Evolutionary conservation across 352 stramenopile species (phyloP).

Genomic region (Pythium sukuiense): DNA sequence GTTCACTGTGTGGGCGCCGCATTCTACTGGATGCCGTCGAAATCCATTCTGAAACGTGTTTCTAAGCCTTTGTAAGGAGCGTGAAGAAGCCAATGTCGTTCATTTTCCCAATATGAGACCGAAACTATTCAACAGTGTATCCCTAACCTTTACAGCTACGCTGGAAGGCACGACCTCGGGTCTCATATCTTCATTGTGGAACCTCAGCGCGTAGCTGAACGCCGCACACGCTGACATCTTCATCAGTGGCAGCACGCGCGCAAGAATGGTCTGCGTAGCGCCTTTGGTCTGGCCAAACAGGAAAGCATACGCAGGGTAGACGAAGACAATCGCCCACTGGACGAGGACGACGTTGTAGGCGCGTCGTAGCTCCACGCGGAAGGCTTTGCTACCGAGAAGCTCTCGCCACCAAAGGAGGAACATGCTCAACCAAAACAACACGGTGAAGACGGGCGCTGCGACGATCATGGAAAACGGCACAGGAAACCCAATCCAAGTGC

Average conservation of each 20-base stretch:
- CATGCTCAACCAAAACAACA: not conserved
- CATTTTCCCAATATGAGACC: too few species aligned
- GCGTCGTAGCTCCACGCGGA: not conserved
- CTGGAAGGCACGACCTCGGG: not conserved
- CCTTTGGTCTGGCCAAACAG: not conserved
- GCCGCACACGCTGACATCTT: not conserved
- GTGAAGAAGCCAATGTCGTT: too few species aligned
- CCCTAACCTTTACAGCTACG: too few species aligned
- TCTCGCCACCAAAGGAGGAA: not conserved
- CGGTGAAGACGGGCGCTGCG: not conserved
- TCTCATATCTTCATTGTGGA: conserved; percentile 1
- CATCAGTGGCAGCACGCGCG: not conserved
- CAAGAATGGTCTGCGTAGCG: not conserved
- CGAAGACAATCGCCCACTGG: not conserved
- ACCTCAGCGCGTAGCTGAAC: not conserved
- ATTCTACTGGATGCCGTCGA: conserved; percentile 39
- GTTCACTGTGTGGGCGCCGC: conserved; percentile 37
- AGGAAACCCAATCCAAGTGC: not conserved
- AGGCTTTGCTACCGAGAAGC: not conserved
- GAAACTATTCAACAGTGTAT: not conserved
- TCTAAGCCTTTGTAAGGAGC: too few species aligned
- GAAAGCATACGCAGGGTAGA: not conserved
- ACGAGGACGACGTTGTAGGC: not conserved
- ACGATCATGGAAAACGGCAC: not conserved
- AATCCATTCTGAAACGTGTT: conserved; percentile 41